Base-by-base conservation (phyloP, 345 rosid species). In the Iberis pinnata region DNA sequence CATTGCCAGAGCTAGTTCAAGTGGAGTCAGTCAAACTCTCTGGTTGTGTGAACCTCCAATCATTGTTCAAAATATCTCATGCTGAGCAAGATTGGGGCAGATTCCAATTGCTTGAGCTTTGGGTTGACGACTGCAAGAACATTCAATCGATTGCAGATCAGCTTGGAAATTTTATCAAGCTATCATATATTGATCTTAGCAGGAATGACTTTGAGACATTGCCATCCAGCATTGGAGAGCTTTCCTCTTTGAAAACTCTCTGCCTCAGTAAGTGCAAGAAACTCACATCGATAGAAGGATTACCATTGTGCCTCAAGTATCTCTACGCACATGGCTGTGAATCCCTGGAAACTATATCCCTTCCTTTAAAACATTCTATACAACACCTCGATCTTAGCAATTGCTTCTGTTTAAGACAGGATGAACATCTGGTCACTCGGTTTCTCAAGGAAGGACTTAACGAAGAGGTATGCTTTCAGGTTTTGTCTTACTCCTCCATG, bases 251-350 rank as follows among this genome's bases (percentile, higher is more conserved):
- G 13, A 1, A 13, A 46, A 59, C 46, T 38, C 55, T 47, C 18
- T 59, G 45, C 38, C 47, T 59, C 10, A 59, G 26, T 15, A 22
- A 37, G 11, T 59, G 55, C 46, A 46, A 25, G 36, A 59, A 59
- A 20, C 64, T 59, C 26, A 38, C 22, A 12, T 47, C 27, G 10
- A 7, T 54, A 3, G 7, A 12, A 33, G 47, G 12, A 3, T 0
- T 59, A 0, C 64, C 64, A 7, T 3, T 11, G 27, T 0, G 26
- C 18, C 55, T 59, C 55, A 22, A 25, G 27, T 17, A 6, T 17
- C 47, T 59, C 3, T 25, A 47, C 12, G 55, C 64, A 1, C 45
- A n/a, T n/a, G n/a, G n/a, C n/a, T n/a, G n/a, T n/a, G n/a, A n/a
- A n/a, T n/a, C n/a, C n/a, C n/a, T n/a, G 22, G 12, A 32, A 11